phyloP scores from a whole-genome alignment of 202 grass and related monocot genomes.

The Hordeum pubiflorum region DNA sequence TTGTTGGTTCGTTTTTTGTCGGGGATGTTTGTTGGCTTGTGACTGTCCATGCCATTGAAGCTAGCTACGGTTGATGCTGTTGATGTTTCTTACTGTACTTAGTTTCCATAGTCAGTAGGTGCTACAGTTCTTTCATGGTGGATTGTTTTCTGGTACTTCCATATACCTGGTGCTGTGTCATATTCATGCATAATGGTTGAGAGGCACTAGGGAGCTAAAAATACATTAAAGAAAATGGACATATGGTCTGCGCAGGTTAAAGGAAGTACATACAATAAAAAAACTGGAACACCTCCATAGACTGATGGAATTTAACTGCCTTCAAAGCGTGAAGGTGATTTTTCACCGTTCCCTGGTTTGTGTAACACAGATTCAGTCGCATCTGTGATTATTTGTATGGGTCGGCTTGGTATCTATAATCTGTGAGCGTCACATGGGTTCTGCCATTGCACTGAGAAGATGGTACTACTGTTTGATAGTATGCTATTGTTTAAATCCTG shows the following conservation, averaged over 20 bases:
- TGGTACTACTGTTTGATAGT: not conserved
- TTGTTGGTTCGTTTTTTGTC: not conserved
- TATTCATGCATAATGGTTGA: not conserved
- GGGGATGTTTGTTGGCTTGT: not conserved
- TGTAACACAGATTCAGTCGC: not conserved
- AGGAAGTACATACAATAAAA: too few relatives aligned
- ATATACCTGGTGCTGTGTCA: not conserved
- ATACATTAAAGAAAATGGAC: too few relatives aligned
- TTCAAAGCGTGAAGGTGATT: not conserved
- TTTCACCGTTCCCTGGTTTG: not conserved
- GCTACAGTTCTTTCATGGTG: not conserved
- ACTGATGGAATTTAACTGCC: not conserved
- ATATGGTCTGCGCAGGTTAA: too few relatives aligned
- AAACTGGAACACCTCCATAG: too few relatives aligned
- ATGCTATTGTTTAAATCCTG: not conserved
- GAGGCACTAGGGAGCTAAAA: not conserved
- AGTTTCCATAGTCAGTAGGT: not conserved
- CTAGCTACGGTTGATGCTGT: not conserved
- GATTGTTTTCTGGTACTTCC: not conserved
- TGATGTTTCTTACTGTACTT: not conserved
- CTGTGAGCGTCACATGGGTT: not conserved
- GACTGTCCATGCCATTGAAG: not conserved
- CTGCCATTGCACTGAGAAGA: not conserved
- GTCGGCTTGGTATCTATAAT: not conserved
- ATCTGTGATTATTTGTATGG: not conserved